Evolutionary conservation across 108 stramenopile genomes (phyloP), one percentile per base, ranked within the genome.

Genomic region (Discostella stelligeroides): DNA sequence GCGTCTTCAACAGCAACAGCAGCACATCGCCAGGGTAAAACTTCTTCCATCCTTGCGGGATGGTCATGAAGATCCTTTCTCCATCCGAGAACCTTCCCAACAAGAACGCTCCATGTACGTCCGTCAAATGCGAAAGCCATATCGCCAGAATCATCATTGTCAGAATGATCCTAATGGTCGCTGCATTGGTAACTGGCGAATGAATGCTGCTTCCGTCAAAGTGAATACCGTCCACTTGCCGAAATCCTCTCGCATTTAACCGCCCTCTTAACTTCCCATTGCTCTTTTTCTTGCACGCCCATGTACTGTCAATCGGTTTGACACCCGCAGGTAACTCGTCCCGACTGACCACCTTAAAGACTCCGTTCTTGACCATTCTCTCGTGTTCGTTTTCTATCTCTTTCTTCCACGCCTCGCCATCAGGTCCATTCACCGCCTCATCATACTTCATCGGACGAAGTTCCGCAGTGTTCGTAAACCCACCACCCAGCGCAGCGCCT

Each of bases 31-130:
- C 21, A 25, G 60, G 21, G 46, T 80, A 77, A 21, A 60, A 48
- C 56, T 71, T 62, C 30, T 80, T 73, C 27, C 75, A 76, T 18
- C 73, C 82, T 57, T 75, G 15, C 4, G 70, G 81, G 6, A 82
- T 30, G 0, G n/a, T 41, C 30, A 72, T 54, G 25, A 34, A 73
- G 1, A 73, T 25, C 20, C 56, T 37, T 45, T 73, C 53, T 9
- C 54, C 62, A 39, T 73, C 54, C 7, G 15, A 18, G 42, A 79
- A 81, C 2, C 61, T 15, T 24, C 76, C 80, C 41, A 63, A 29
- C 39, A 80, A 49, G 45, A 80, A 78, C 30, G 82, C 82, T 0
- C 76, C 82, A n/a, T 70, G 42, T 47, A 67, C 71, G 63, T 80
- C 75, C 40, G 70, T 12, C 4, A 81, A 9, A 17, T 76, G 29